Percentiles rank a stretch among this genome's conserved stretches.
phyloP scores from a whole-genome alignment of 345 rosid species.

The Rhizophora mangle region DNA sequence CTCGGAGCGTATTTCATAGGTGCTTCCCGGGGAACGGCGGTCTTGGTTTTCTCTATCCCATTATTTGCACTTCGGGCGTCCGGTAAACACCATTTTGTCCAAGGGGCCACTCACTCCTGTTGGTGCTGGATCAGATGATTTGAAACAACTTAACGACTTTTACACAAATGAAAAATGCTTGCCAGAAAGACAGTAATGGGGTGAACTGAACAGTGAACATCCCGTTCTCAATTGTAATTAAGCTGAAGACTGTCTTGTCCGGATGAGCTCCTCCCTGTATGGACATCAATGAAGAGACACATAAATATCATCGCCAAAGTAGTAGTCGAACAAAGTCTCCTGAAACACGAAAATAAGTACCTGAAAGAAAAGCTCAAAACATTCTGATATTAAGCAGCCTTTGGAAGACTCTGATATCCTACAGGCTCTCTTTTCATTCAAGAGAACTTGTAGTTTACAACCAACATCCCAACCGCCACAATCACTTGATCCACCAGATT shows the following conservation, averaged over 20 bases:
- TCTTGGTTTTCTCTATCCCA: constrained; percentile 18
- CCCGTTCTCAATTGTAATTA: constrained; percentile 49
- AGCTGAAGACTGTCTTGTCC: constrained; percentile 45
- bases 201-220: constrained; percentile 61
- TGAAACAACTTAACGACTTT: constrained; percentile 46
- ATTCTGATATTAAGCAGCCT: constrained; percentile 23
- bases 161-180: constrained; percentile 71
- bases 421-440: constrained; percentile 24
- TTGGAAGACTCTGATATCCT: constrained; percentile 23
- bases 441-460: constrained; percentile 56
- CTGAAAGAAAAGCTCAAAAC: constrained; percentile 54
- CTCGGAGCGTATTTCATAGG: constrained; percentile 52
- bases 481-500: constrained; percentile 70
- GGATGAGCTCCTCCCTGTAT: constrained; percentile 42
- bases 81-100: constrained; percentile 20
- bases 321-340: background rate
- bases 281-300: background rate
- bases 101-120: constrained; percentile 6
- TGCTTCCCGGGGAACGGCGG: constrained; percentile 9
- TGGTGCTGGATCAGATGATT: constrained; percentile 26
- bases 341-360: constrained; percentile 28
- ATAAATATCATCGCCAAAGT: background rate
- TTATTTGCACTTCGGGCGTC: constrained; percentile 23
- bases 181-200: constrained; percentile 52
- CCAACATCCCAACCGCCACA: constrained; percentile 99